These are phyloP conservation scores for Taphrina populina DNA, from an alignment of 1,139 yeast genomes.

Conservation along the genomic window DNA sequence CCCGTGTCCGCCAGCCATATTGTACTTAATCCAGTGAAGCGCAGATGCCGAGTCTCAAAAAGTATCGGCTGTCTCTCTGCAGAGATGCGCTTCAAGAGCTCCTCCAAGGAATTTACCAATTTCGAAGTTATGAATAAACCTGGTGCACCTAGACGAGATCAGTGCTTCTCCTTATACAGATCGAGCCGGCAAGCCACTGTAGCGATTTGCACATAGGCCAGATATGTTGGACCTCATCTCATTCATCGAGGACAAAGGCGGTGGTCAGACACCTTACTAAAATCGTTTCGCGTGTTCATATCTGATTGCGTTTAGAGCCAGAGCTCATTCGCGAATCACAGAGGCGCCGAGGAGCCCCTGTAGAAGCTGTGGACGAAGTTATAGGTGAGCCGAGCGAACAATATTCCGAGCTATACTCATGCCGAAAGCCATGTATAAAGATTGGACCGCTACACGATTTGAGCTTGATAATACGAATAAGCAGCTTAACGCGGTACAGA, in stretches of 20 bases:
- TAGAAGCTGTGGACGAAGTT: constrained; percentile 92
- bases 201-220: no score
- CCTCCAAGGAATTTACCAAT: no score
- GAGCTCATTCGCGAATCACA: constrained; percentile 83
- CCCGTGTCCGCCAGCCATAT: constrained; percentile 15
- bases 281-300: constrained; percentile 86
- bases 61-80: no score
- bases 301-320: constrained; percentile 74
- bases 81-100: no score
- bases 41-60: no score
- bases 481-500: constrained; percentile 79
- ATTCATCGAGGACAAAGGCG: constrained; percentile 34
- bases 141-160: no score
- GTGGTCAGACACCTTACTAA: constrained; percentile 78
- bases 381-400: constrained; percentile 85
- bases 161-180: no score
- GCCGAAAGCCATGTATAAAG: constrained; percentile 13
- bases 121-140: no score
- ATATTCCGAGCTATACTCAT: constrained; percentile 56
- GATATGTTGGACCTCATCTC: constrained; percentile 35
- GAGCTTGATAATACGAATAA: constrained; percentile 89
- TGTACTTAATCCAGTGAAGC: no score
- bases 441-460: constrained; percentile 51
- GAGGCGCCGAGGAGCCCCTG: constrained; percentile 89
- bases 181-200: no score